Conservation (phyloP, 352 stramenopile species). For the Pythium insidiosum region DNA sequence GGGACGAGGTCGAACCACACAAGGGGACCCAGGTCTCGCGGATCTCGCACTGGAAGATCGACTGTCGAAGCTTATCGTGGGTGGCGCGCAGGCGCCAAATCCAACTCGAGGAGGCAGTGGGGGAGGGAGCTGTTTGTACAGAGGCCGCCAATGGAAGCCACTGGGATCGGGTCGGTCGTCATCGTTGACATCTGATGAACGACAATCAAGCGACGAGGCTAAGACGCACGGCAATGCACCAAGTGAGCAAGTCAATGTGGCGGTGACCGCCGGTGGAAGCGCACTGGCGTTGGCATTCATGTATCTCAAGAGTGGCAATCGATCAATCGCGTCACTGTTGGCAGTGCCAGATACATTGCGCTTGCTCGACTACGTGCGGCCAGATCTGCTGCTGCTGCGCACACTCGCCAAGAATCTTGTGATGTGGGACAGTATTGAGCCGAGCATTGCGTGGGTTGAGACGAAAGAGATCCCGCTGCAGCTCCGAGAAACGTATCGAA, state of each 20-base stretch:
- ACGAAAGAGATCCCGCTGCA: constrained; percentile 48
- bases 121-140: constrained; percentile 54
- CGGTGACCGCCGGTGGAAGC: constrained; percentile 91
- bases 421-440: constrained; percentile 91
- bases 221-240: neutral
- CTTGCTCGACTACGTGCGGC: constrained; percentile 93
- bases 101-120: too few species aligned
- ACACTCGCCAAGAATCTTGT: constrained; percentile 93
- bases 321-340: constrained; percentile 76
- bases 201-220: constrained; percentile 7
- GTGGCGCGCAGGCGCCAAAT: constrained; percentile 58
- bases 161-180: neutral
- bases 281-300: constrained; percentile 95
- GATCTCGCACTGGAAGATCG: constrained; percentile 96
- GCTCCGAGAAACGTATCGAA: constrained; percentile 37
- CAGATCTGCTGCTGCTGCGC: constrained; percentile 93
- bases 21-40: constrained; percentile 82
- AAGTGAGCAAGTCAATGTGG: constrained; percentile 90
- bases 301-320: constrained; percentile 93
- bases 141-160: constrained; percentile 50
- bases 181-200: too few species aligned
- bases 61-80: constrained; percentile 93
- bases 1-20: constrained; percentile 52
- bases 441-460: constrained; percentile 89
- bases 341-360: constrained; percentile 92